Evolutionary conservation across 2,329 filamentous ascomycete species (phyloP), one percentile per base, ranked within the genome.

Genomic region (Alternaria burnsii): DNA sequence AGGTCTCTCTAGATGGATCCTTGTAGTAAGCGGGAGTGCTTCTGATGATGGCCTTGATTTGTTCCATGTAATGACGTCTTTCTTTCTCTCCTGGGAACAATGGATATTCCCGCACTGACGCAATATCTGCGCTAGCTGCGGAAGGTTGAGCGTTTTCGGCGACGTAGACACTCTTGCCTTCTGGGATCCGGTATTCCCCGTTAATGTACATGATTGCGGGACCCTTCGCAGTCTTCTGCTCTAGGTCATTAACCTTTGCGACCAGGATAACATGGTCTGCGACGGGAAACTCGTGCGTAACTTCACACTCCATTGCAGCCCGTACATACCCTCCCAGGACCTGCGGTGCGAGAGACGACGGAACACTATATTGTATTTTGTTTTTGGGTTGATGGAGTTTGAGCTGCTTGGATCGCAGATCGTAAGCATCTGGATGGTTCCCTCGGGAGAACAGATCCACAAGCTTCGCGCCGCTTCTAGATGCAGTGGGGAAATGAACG

Each of bases 261-360:
- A 84, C 76, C 1, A 82, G 74, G 22, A 85, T 77, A 32, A 81
- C 70, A 63, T 85, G 83, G 63, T 85, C 83, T 4, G 75, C 81
- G 38, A 84, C 76, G 10, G 69, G 57, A 4, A 83, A 61, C 34
- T 80, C 75, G 7, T 69, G 61, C 28, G 78, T 66, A 20, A 82
- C 22, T 20, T 74, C 61, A 40, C 78, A 83, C 26, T 70, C 63
- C 26, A 82, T 61, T 4, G 70, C 61, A 30, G 74, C 76, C 10
- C 75, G 54, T 26, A 76, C 65, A 28, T 38, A 52, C 3, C 61
- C 36, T 16, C 58, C 58, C 9, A 26, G 20, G 16, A 75, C 62
- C 28, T 59, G 62, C 24, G 73, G 71, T 36, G 73, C 62, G 24
- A 50, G 20, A 12, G 61, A 66, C 6, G 54, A 24, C 3, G 63